A percentile compares a stretch with the other conserved stretches of the same genome.
These are phyloP conservation scores for Venturia pyrina DNA, from an alignment of 2,329 filamentous ascomycete genomes.

Conservation along the genomic window DNA sequence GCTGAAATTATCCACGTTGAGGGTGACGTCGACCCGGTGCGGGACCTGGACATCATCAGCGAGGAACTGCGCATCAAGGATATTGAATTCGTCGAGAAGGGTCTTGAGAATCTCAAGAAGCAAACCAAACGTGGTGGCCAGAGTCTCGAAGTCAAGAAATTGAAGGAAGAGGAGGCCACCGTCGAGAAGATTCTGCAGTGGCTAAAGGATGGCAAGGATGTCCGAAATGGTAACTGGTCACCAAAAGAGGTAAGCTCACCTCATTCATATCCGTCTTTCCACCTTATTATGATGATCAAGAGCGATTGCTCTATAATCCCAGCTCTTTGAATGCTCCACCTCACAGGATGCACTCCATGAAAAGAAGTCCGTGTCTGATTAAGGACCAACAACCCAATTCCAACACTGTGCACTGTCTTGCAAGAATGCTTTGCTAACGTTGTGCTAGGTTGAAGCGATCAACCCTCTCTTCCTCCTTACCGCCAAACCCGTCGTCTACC, in stretches of 20 bases:
- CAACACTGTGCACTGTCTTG: slow-evolving; percentile 10
- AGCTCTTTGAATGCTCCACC: slow-evolving; percentile 94
- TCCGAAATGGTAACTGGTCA: slow-evolving; percentile 79
- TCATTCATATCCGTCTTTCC: slow-evolving; percentile 19
- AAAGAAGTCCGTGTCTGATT: slow-evolving; percentile 71
- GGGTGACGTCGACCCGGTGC: slow-evolving; percentile 90
- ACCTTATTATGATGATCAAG: slow-evolving; percentile 86
- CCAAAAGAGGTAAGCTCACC: slow-evolving; percentile 79
- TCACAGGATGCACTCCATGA: slow-evolving; percentile 72
- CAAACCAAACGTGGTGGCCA: slow-evolving; percentile 91
- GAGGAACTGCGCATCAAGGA: slow-evolving; percentile 96
- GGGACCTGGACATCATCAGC: slow-evolving; percentile 92
- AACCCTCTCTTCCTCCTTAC: slow-evolving; percentile 92
- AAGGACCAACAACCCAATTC: not conserved
- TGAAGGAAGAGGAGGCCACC: slow-evolving; percentile 85
- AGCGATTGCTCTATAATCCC: slow-evolving; percentile 95
- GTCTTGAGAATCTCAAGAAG: slow-evolving; percentile 83
- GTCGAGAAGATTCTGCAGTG: slow-evolving; percentile 81
- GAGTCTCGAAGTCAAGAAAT: slow-evolving; percentile 94
- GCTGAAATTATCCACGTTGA: slow-evolving; percentile 99
- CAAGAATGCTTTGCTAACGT: slow-evolving; percentile 18
- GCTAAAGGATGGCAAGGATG: slow-evolving; percentile 82
- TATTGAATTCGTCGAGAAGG: slow-evolving; percentile 97
- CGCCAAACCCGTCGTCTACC: slow-evolving; percentile 92
- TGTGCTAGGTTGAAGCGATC: slow-evolving; percentile 78